Evolutionary conservation across 2,329 filamentous ascomycete genomes (phyloP).

Genomic region (Colletotrichum lindemuthianum): DNA sequence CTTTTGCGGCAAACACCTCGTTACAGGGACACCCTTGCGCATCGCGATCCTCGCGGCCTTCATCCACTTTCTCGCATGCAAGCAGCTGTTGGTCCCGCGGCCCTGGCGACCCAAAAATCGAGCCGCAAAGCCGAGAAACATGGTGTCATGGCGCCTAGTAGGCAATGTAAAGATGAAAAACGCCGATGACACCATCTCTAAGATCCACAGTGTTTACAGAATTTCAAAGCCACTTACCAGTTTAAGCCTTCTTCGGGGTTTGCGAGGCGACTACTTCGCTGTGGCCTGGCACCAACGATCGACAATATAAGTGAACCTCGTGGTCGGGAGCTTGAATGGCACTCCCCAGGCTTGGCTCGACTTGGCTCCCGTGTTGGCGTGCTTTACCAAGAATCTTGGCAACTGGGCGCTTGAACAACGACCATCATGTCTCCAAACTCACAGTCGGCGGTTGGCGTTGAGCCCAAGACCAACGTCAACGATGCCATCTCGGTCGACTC

Average conservation of each 20-base stretch:
- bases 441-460: background rate
- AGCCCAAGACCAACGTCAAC: slow-evolving; percentile 4
- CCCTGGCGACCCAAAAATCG: background rate
- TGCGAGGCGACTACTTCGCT: background rate
- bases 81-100: background rate
- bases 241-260: background rate
- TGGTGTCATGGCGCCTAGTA: slow-evolving; percentile 1
- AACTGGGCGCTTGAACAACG: slow-evolving; percentile 13
- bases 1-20: background rate
- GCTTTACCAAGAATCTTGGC: slow-evolving; percentile 29
- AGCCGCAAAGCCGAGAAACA: slow-evolving; percentile 15
- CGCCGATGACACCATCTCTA: slow-evolving; percentile 30
- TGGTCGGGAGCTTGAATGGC: slow-evolving; percentile 1
- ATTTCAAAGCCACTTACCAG: slow-evolving; percentile 8
- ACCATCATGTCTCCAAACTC: slow-evolving; percentile 20
- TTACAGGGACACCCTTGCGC: background rate
- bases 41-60: background rate
- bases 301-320: slow-evolving; percentile 14
- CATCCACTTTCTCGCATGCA: background rate
- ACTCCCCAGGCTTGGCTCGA: slow-evolving; percentile 25
- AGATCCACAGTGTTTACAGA: slow-evolving; percentile 12
- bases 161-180: slow-evolving; percentile 19
- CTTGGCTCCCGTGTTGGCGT: slow-evolving; percentile 24
- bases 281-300: background rate
- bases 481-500: slow-evolving; percentile 19